A percentile compares a stretch with the other conserved stretches of the same genome.
phyloP scores from a whole-genome alignment of 305 asterid species.

The Lippia alba region DNA sequence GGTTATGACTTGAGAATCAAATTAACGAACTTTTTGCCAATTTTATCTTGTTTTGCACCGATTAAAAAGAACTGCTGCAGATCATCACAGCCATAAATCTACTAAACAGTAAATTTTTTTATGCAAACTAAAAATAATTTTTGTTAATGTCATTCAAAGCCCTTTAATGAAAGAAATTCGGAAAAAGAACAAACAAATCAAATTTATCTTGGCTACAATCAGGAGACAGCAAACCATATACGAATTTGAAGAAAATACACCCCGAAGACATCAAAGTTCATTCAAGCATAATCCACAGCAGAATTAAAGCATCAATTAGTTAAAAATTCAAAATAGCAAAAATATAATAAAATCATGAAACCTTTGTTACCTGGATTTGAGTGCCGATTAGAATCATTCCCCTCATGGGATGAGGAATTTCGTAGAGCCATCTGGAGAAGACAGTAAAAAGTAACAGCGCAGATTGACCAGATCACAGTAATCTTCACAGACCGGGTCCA shows the following conservation, averaged over 20 bases:
- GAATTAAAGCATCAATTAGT: constrained; percentile 22
- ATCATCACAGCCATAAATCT: constrained; percentile 3
- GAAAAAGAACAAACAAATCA: neutral
- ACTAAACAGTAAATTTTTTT: neutral
- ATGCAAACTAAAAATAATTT: too few species aligned
- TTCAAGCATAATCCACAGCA: constrained; percentile 23
- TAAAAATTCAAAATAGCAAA: neutral
- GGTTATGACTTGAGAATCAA: neutral
- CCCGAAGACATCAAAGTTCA: neutral
- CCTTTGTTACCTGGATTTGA: constrained; percentile 39
- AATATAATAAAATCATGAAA: neutral
- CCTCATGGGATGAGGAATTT: constrained; percentile 39
- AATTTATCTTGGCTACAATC: neutral
- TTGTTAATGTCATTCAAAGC: neutral
- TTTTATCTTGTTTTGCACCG: neutral
- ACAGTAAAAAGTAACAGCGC: constrained; percentile 54
- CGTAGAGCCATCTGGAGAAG: constrained; percentile 58
- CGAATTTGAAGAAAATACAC: constrained; percentile 7
- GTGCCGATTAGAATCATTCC: constrained; percentile 34
- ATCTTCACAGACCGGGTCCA: constrained; percentile 49
- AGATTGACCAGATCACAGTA: constrained; percentile 61
- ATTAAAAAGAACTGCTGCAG: constrained; percentile 1
- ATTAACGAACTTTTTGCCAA: neutral
- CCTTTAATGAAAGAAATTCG: neutral
- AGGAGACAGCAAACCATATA: neutral